Evolutionary conservation across 495 filamentous ascomycete genomes (phyloP).

Genomic region (Xylaria castorea): DNA sequence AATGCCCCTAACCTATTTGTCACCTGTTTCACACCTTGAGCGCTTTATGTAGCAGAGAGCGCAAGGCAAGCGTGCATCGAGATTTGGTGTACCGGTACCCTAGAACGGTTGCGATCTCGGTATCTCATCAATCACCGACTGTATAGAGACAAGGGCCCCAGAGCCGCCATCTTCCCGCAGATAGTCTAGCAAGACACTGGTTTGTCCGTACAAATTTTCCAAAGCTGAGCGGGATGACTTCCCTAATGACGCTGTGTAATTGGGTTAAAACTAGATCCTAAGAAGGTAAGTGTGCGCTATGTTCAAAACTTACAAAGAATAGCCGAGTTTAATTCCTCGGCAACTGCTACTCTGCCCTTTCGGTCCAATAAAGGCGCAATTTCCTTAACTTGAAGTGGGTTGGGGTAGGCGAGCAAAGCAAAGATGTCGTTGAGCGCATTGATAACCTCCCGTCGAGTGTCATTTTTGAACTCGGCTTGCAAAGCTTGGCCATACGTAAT

Average conservation of each 20-base stretch:
- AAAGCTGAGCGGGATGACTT: slow-evolving; percentile 88
- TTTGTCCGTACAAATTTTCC: slow-evolving; percentile 87
- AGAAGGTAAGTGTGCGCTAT: not conserved
- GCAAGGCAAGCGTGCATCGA: not conserved
- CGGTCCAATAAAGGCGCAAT: slow-evolving; percentile 82
- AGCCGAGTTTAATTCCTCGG: slow-evolving; percentile 93
- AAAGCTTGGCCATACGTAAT: slow-evolving; percentile 84
- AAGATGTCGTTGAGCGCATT: slow-evolving; percentile 86
- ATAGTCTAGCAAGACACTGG: slow-evolving; percentile 81
- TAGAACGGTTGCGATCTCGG: slow-evolving; percentile 42
- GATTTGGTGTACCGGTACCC: not conserved
- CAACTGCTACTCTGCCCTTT: slow-evolving; percentile 76
- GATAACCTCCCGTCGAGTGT: slow-evolving; percentile 69
- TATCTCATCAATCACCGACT: slow-evolving; percentile 63
- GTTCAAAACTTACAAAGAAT: slow-evolving; percentile 74
- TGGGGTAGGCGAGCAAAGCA: slow-evolving; percentile 83
- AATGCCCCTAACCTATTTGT: not conserved
- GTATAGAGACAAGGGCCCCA: slow-evolving; percentile 86
- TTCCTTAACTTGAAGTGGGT: slow-evolving; percentile 76
- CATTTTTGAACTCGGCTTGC: slow-evolving; percentile 73
- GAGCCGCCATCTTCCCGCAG: slow-evolving; percentile 82
- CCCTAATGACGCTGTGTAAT: slow-evolving; percentile 76
- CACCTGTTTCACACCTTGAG: not conserved
- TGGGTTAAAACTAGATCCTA: slow-evolving; percentile 28
- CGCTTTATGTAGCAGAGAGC: not conserved